Evolutionary conservation across 805 yeast genomes (phyloP), one percentile per base, ranked within the genome.

Genomic region (Pichia insulana): DNA sequence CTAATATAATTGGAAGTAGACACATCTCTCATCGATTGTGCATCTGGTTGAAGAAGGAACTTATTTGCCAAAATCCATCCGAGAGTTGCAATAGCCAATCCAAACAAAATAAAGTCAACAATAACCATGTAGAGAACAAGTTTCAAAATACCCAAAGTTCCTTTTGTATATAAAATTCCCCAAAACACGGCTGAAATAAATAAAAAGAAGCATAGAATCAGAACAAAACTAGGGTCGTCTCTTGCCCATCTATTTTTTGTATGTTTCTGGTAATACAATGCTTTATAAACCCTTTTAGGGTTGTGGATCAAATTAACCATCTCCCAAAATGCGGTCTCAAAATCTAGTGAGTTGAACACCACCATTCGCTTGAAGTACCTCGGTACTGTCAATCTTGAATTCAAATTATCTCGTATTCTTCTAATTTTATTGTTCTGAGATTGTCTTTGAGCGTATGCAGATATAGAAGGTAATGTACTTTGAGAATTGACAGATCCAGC

Each of bases 241-340:
- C 97, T 71, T 1, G 95, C 80, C 81, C 94, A 87, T 49, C 77
- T 75, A 52, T 80, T 75, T 54, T 77, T 80, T 2, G 87, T 80
- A 52, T 83, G 90, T 53, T 79, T 83, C 50, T 85, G 88, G 56
- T 84, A 86, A 57, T 84, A 86, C 45, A 86, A 73, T 17, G 88
- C 75, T 49, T 84, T 73, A 65, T 83, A 88, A 54, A 88, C 94
- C 47, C 84, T 79, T 53, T 80, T 76, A 2, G 97, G 97, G 34
- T 80, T 74, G 22, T 78, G 67, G 13, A 88, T 67, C 42, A 88
- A 64, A 54, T 86, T 74, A 47, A 82, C 67, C 62, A 88, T 80
- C 59, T 89, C 97, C 96, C 96, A 89, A 46, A 79, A 71, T 12
- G 96, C 96, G 1, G 95, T 84, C 60, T 89, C 97, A 54, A 88